Evolutionary conservation across 2,329 filamentous ascomycete genomes (phyloP), one percentile per base, ranked within the genome.

Genomic region (Ceratocystis eucalypticola): DNA sequence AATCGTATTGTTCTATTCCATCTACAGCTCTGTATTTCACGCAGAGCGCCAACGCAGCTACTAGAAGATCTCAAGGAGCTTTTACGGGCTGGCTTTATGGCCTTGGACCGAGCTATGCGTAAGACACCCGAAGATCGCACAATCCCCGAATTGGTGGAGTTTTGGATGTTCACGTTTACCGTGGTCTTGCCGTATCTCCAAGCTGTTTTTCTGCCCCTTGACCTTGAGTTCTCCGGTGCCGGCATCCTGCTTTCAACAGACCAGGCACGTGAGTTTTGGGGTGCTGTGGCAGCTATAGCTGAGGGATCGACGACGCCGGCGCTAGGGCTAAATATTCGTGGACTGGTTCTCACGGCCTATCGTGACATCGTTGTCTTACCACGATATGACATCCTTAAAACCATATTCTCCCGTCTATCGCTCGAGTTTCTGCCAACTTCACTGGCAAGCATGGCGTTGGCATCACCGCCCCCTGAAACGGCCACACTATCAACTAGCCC

Each of bases 161-260:
- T 96, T 73, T 99, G 94, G 94, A 84, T 95, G 68, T 86, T 94
- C 61, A 92, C 94, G 0, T 96, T 96, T 72, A 93, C 91, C 2
- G 88, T 84, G 5, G 89, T 97, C 46, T 77, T 97, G 4, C 94
- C 94, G 0, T 97, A 96, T 73, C 86, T 99, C 71, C 93, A 97
- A 77, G 91, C 93, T 0, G 92, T 96, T 0, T 96, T 99, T 73
- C 78, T 99, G 1, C 94, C 92, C 0, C 78, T 99, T 0, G 94
- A 99, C 72, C 83, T 96, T 10, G 94, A 99, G 74, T 96, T 99
- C 73, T 87, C 90, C 65, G 94, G 93, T 5, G 83, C 83, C 61
- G 94, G 94, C 17, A 80, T 84, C 0, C 82, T 97, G 66, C 87
- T 97, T 82, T 86, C 82, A 0, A 75, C 83, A 0, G 85, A 90